Base-by-base conservation (phyloP, 768 basidiomycete genomes). In the Kwoniella dendrophila region DNA sequence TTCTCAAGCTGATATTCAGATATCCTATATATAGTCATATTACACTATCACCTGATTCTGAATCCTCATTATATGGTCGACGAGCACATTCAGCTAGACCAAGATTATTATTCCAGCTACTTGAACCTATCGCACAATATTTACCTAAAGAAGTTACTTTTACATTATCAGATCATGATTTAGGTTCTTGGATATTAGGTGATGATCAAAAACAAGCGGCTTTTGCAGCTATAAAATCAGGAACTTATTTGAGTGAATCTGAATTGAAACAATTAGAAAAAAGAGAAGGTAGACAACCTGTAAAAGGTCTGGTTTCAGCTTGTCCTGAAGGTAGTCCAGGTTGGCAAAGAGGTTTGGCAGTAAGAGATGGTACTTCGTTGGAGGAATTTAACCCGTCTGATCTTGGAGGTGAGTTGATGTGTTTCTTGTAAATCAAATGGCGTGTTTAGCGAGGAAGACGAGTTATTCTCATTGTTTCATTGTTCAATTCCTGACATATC, bases 121-220 rank as follows among this genome's bases (percentile, higher is more conserved):
- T 78, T 34, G 45, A 59, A 7, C 72, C 77, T 8, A 63, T 78
- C 51, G 67, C 68, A 6, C 56, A 65, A 24, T 55, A 62, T 52
- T 57, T 78, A 0, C 75, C 74, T 1, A 44, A 53, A n/a, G 63
- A 66, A 34, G 49, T 76, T 57, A 70, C 64, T 47, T 65, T 78
- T 34, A 65, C 67, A 26, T 56, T 70, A 16, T 75, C 75, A 1
- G 77, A 78, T 54, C 77, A 78, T 56, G 77, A 78, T 63, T 59
- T 75, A 18, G 74, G 77, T 5, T 67, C 64, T 18, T 76, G 70
- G 74, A 63, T 76, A 12, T 59, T 76, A 16, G 77, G 73, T 10
- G 69, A 73, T 26, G 73, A 78, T 29, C 68, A 70, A 51, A 50
- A 66, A 22, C 54, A 69, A 24, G 63, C 70, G 0, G 71, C 72